phyloP scores from a whole-genome alignment of 495 filamentous ascomycete genomes.

The Xanthoparmelia taractica region DNA sequence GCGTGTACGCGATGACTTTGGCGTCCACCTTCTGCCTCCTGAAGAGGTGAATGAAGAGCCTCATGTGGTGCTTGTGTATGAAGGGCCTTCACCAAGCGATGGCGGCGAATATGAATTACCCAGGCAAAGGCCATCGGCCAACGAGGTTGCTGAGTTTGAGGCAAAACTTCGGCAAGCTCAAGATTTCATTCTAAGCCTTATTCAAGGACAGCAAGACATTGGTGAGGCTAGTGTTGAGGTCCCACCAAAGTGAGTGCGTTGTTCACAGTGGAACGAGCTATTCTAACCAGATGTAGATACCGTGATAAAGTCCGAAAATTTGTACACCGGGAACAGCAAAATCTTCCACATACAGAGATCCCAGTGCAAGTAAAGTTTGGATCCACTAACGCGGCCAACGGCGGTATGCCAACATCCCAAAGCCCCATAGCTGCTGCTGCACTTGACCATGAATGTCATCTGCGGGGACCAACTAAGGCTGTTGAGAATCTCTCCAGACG shows the following conservation, averaged over 20 bases:
- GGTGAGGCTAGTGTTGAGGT: slow-evolving; percentile 57
- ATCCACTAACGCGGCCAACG: slow-evolving; percentile 37
- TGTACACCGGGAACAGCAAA: slow-evolving; percentile 67
- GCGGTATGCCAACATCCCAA: slow-evolving; percentile 25
- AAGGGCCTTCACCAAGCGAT: slow-evolving; percentile 52
- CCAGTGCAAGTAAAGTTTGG: slow-evolving; percentile 61
- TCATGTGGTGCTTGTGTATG: slow-evolving; percentile 78
- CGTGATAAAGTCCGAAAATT: slow-evolving; percentile 73
- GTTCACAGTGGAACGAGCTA: slow-evolving; percentile 23
- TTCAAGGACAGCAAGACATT: slow-evolving; percentile 65
- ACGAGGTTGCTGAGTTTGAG: slow-evolving; percentile 59
- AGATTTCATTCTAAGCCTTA: slow-evolving; percentile 58
- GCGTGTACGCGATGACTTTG: slow-evolving; percentile 61
- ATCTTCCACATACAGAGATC: slow-evolving; percentile 55
- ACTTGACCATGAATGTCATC: slow-evolving; percentile 43
- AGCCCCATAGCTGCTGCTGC: slow-evolving; percentile 6
- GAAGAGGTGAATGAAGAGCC: slow-evolving; percentile 49
- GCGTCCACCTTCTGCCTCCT: slow-evolving; percentile 72
- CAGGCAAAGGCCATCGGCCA: slow-evolving; percentile 48
- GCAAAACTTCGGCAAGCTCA: slow-evolving; percentile 64
- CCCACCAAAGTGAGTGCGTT: slow-evolving; percentile 55
- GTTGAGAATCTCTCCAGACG: slow-evolving; percentile 65
- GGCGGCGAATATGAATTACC: slow-evolving; percentile 58
- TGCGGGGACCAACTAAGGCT: slow-evolving; percentile 66
- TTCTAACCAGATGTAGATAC: slow-evolving; percentile 33